Evolutionary conservation across 306 rosid species (phyloP), one percentile per base, ranked within the genome.

Genomic region (Cercis canadensis): DNA sequence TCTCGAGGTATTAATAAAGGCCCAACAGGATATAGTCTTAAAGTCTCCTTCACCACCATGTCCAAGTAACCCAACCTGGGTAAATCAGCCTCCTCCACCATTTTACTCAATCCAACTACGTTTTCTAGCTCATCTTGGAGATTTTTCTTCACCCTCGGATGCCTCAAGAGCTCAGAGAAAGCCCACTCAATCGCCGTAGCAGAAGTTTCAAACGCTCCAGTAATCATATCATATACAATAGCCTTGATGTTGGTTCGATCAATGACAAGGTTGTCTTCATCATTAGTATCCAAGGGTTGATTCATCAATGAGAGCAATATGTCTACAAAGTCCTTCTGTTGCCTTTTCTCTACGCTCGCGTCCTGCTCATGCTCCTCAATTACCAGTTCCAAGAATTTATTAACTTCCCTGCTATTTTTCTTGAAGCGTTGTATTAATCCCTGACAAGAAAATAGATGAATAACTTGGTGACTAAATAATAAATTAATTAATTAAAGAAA

Each of bases 1-100:
- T 63, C 80, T 12, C 68, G 87, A 19, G 87, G 83, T 9, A 61
- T 0, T 17, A 80, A 6, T 18, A 86, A 70, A 0, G 71, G 78
- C 7, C 8, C 83, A 19, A 67, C 55, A 0, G 86, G 86, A 15
- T 84, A 59, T 57, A 82, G 69, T 37, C 89, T 62, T 0, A 81
- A 47, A 16, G 78, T 67, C 63, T 81, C 92, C 15, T 84, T 87
- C 13, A 84, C 37, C 4, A 87, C 79, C 78, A 79, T 71, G 19
- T 65, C 58, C 24, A 87, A 58, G 52, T 75, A 82, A 4, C 24
- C 51, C 18, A 87, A 24, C 0, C 66, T 75, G 4, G 62, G 67
- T 7, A 87, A 46, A 14, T 85, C 83, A 8, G 0, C 21, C 16
- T 87, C 89, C 6, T 82, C 77, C 3, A 84, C 83, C 70, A 39